Evolutionary conservation across 2,329 filamentous ascomycete species (phyloP), one percentile per base, ranked within the genome.

Genomic region (Lachnellula occidentalis): DNA sequence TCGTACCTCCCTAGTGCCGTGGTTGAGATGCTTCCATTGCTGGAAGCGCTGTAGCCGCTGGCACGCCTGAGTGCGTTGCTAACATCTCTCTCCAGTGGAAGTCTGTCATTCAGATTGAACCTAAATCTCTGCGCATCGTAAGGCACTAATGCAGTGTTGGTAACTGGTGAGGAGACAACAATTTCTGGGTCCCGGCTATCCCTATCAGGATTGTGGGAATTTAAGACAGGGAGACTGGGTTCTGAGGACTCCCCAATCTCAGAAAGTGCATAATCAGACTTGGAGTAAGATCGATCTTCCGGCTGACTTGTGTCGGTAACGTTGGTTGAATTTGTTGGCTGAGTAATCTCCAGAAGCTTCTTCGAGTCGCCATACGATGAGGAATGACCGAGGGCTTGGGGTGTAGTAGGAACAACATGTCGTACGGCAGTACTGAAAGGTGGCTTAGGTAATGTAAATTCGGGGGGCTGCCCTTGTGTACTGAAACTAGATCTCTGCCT

Each of bases 1-100:
- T 45, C 54, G 48, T 52, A 45, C 14, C 48, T 49, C 24, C 61
- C 57, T 4, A 57, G 34, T 8, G 57, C 48, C 14, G 58, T 54
- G 2, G 61, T 59, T n/a, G 61, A 51, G 34, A 56, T 53, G 42
- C 61, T 66, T 19, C 55, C 64, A 41, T 55, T 55, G 34, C 64
- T 67, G 45, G 60, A 61, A 34, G 48, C 45, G 51, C 64, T 67
- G 21, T 56, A 60, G 6, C 54, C 61, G 50, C 66, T 68, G 5
- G 57, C 61, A 47, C 63, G 57, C 15, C 65, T 54, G 17, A 68
- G 56, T n/a, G 63, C 65, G 34, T 62, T 56, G 51, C 66, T 68
- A 8, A 68, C 58, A 45, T 67, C 65, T 54, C 64, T 55, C 47
- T 68, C 66, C 7, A 68, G 53, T 21, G 64, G 62, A 7, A 53